A percentile compares a stretch with the other conserved stretches of the same genome.
Evolutionary conservation across 768 basidiomycete genomes (phyloP).

Genomic region (Kwoniella pini): DNA sequence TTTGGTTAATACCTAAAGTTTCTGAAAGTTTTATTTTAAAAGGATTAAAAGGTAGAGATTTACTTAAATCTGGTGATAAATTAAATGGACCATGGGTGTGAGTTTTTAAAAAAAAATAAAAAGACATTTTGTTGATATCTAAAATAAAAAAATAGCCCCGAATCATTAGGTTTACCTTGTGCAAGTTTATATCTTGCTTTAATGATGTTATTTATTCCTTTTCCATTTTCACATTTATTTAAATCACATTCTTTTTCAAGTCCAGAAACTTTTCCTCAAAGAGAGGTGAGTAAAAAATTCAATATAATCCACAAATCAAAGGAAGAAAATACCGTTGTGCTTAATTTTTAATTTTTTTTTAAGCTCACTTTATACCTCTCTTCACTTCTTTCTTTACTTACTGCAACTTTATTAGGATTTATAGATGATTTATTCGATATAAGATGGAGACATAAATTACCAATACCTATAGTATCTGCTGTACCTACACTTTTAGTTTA

Average conservation of each 20-base stretch:
- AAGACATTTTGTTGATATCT: no score
- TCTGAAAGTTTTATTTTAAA: conserved; percentile 77
- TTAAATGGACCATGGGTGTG: conserved; percentile 39
- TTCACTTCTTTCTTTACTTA: conserved; percentile 83
- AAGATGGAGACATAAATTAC: conserved; percentile 95
- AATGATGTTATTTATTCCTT: conserved; percentile 90
- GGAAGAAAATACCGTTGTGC: neutral
- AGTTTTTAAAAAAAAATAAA: no score
- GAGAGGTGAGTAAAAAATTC: conserved; percentile 46
- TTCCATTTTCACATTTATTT: conserved; percentile 75
- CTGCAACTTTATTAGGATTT: conserved; percentile 91
- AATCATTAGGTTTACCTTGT: conserved; percentile 87
- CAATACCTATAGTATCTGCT: conserved; percentile 92
- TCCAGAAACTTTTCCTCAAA: conserved; percentile 55
- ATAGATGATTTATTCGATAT: conserved; percentile 98
- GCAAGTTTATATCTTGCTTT: conserved; percentile 83
- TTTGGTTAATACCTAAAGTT: conserved; percentile 79
- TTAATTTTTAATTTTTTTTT: neutral
- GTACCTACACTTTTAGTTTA: conserved; percentile 95
- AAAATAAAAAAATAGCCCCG: no score
- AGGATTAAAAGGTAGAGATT: conserved; percentile 78
- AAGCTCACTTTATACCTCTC: conserved; percentile 91
- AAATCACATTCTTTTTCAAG: conserved; percentile 19
- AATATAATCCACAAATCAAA: no score
- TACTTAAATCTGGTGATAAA: conserved; percentile 68